phyloP scores from a whole-genome alignment of 2,329 filamentous ascomycete species.

The Stachybotrys echinatus region DNA sequence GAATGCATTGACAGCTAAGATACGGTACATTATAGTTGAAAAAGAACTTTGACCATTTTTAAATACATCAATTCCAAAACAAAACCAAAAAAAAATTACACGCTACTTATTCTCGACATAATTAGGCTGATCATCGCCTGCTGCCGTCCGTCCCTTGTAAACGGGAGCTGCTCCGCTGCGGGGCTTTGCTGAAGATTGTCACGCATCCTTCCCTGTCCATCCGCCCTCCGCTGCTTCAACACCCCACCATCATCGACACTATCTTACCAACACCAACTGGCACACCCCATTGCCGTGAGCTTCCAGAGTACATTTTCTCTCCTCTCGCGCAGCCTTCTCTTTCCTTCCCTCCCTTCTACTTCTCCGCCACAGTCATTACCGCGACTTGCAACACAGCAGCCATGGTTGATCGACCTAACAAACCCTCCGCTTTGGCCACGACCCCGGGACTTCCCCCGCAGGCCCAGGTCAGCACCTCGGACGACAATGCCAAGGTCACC shows the following conservation, averaged over 20 bases:
- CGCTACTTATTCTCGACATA: too few relatives aligned
- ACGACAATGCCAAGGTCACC: conserved; percentile 67
- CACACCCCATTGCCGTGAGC: too few relatives aligned
- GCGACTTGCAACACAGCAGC: background rate
- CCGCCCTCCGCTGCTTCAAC: background rate
- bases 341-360: background rate
- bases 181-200: background rate
- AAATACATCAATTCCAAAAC: too few relatives aligned
- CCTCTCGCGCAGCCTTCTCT: too few relatives aligned
- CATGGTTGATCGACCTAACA: conserved; percentile 83
- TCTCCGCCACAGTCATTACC: background rate
- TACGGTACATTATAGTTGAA: too few relatives aligned
- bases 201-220: background rate
- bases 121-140: background rate
- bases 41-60: too few relatives aligned
- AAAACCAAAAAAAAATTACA: too few relatives aligned
- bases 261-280: background rate
- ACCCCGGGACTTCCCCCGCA: conserved; percentile 70
- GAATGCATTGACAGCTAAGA: too few relatives aligned
- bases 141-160: background rate
- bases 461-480: conserved; percentile 68
- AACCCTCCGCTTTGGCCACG: conserved; percentile 70
- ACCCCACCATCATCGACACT: background rate
- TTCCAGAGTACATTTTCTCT: background rate
- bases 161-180: background rate